Conservation (phyloP, 2,329 filamentous ascomycete genomes). For the Colletotrichum scovillei region DNA sequence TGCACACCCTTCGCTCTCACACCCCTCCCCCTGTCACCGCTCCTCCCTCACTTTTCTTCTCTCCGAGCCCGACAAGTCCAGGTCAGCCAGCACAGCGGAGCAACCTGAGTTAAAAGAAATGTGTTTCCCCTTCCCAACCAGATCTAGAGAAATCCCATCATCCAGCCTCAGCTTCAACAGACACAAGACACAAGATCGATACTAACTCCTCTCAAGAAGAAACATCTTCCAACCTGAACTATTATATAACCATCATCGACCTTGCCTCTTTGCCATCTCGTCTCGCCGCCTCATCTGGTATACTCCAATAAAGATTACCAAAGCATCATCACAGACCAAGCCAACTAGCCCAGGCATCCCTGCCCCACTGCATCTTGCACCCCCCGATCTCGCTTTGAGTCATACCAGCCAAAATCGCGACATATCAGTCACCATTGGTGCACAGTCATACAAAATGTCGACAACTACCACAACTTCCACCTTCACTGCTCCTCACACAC, state of each 20-base stretch:
- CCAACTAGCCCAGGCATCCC: conserved; percentile 33
- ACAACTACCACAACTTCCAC: conserved; percentile 33
- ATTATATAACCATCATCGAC: conserved; percentile 15
- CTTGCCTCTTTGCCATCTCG: conserved; percentile 3
- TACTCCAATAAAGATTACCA: conserved; percentile 16
- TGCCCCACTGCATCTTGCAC: conserved; percentile 20
- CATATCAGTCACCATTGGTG: conserved; percentile 34
- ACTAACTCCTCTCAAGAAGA: conserved; percentile 20
- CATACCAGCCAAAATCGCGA: conserved; percentile 35
- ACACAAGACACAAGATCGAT: conserved; percentile 18
- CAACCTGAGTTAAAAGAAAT: conserved; percentile 32
- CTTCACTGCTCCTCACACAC: conserved; percentile 35
- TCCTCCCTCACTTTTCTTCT: conserved; percentile 33
- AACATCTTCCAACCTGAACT: conserved; percentile 1
- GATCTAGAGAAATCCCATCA: conserved; percentile 6
- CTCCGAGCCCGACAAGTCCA: conserved; percentile 34
- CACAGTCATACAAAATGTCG: conserved; percentile 46
- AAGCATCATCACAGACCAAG: conserved; percentile 25
- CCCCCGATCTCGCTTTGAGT: conserved; percentile 36
- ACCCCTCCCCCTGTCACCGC: conserved; percentile 32
- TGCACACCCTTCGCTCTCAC: conserved; percentile 22
- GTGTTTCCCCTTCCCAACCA: conserved; percentile 27
- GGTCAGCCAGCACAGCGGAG: conserved; percentile 20
- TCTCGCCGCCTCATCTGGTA: neutral
- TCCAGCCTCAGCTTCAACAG: conserved; percentile 20